These are phyloP conservation scores for Pseudomonodictys pantanalensis DNA, from an alignment of 495 filamentous ascomycete species.

Conservation along the genomic window DNA sequence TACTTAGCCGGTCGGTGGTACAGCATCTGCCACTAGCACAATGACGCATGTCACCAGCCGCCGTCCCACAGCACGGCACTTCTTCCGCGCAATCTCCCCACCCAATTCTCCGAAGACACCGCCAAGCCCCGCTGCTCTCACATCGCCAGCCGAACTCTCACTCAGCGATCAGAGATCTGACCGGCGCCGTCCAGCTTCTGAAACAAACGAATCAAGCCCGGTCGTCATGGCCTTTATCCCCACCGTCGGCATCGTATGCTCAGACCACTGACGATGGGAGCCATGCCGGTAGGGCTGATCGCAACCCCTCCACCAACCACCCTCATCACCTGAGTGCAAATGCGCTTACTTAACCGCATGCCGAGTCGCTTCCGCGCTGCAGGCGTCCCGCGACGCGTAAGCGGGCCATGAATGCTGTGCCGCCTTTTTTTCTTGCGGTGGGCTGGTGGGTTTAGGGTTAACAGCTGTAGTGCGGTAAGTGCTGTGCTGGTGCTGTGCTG, in stretches of 20 bases:
- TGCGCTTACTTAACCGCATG: not conserved
- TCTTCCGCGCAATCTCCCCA: slow-evolving; percentile 24
- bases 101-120: slow-evolving; percentile 25
- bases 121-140: not conserved
- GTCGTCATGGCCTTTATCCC: too few species aligned
- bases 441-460: not conserved
- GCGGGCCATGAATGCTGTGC: not conserved
- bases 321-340: not conserved
- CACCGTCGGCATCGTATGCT: not conserved
- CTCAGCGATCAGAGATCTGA: not conserved
- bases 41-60: slow-evolving; percentile 18
- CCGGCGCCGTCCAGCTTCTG: too few species aligned
- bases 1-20: too few species aligned
- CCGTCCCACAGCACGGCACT: not conserved
- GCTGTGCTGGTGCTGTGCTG: too few species aligned
- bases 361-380: not conserved
- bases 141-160: not conserved
- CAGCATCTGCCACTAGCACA: too few species aligned
- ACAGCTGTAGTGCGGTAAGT: too few species aligned
- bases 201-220: too few species aligned
- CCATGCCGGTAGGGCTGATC: not conserved
- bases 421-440: not conserved
- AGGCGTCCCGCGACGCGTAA: slow-evolving; percentile 14
- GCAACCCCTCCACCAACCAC: not conserved
- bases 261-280: not conserved